Evolutionary conservation across 805 yeast species (phyloP).

Genomic region (Metschnikowia anglica): DNA sequence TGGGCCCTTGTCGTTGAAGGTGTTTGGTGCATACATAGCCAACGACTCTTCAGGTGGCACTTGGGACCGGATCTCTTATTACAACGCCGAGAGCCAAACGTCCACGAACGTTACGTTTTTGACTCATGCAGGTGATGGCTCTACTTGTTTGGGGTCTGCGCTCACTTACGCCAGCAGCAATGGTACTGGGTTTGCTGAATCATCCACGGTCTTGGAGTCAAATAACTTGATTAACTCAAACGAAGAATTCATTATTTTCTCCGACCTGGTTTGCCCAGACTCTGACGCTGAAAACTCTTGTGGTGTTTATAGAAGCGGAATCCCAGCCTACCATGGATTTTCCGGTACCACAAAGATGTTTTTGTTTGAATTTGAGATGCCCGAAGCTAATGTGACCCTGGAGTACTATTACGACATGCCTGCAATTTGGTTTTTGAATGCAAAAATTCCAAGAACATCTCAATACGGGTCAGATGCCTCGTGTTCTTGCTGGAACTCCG

Average conservation of each 20-base stretch:
- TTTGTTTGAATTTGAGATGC: slow-evolving; percentile 68
- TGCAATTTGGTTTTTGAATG: slow-evolving; percentile 74
- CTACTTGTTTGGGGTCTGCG: slow-evolving; percentile 68
- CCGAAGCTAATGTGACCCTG: slow-evolving; percentile 45
- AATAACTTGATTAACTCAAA: slow-evolving; percentile 54
- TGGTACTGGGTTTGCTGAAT: slow-evolving; percentile 50
- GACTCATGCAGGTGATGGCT: slow-evolving; percentile 58
- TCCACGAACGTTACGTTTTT: slow-evolving; percentile 67
- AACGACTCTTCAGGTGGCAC: slow-evolving; percentile 36
- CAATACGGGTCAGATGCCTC: slow-evolving; percentile 61
- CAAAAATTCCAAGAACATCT: slow-evolving; percentile 71
- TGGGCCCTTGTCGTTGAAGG: slow-evolving; percentile 64
- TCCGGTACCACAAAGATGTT: slow-evolving; percentile 69
- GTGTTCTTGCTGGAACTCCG: slow-evolving; percentile 76
- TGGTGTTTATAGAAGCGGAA: slow-evolving; percentile 73
- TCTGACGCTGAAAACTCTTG: slow-evolving; percentile 60
- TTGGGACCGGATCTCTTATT: slow-evolving; percentile 64
- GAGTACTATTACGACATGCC: slow-evolving; percentile 57
- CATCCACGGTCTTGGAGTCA: slow-evolving; percentile 48
- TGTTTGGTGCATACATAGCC: slow-evolving; percentile 62
- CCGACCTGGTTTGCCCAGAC: slow-evolving; percentile 54
- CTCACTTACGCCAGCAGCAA: slow-evolving; percentile 58
- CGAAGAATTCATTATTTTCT: slow-evolving; percentile 59
- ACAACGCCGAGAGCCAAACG: slow-evolving; percentile 47
- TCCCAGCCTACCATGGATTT: slow-evolving; percentile 73